Conservation (phyloP, 23 red algal genomes). For the Porphyridium purpureum region DNA sequence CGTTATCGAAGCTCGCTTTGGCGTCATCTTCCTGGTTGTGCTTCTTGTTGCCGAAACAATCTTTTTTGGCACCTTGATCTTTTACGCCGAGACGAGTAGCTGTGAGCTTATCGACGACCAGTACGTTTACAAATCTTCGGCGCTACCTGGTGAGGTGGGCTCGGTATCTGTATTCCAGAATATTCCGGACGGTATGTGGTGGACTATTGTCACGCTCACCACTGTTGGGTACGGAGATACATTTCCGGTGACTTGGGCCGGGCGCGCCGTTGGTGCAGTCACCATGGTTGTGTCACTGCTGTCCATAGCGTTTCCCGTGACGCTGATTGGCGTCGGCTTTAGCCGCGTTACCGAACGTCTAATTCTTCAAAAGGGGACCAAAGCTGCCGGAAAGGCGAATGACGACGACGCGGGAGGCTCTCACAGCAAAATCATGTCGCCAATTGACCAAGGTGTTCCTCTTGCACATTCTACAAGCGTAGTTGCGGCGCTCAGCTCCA, state of each 20-base stretch:
- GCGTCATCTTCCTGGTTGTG: neutral
- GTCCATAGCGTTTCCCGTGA: neutral
- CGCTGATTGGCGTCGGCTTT: neutral
- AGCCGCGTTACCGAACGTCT: too few relatives aligned
- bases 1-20: neutral
- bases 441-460: too few relatives aligned
- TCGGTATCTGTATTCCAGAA: too few relatives aligned
- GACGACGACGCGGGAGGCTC: too few relatives aligned
- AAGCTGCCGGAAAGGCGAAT: too few relatives aligned
- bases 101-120: neutral
- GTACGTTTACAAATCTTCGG: neutral
- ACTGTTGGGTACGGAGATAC: constrained; percentile 1
- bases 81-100: neutral
- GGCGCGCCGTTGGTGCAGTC: neutral
- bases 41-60: neutral
- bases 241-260: neutral
- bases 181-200: neutral
- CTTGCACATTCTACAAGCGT: too few relatives aligned
- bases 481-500: too few relatives aligned
- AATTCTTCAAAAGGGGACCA: too few relatives aligned
- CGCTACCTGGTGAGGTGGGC: neutral
- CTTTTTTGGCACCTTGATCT: neutral
- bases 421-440: too few relatives aligned
- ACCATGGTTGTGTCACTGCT: neutral
- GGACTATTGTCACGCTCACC: neutral